A percentile compares a stretch with the other conserved stretches of the same genome.
Evolutionary conservation across 768 basidiomycete genomes (phyloP).

Genomic region (Psilocybe cyanescens): DNA sequence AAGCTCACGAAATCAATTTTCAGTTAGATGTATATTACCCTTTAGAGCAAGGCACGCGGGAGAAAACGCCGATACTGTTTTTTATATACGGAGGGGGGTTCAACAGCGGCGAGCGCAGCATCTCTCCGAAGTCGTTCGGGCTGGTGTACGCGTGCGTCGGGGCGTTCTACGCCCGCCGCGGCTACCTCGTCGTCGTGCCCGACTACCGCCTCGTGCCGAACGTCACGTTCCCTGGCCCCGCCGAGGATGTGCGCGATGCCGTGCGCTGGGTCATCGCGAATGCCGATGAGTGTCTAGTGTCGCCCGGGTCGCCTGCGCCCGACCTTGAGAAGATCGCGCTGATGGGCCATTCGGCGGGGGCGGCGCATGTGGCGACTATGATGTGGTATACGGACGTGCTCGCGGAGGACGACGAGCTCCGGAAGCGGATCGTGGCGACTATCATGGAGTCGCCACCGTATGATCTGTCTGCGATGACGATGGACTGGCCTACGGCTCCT

Average conservation of each 20-base stretch:
- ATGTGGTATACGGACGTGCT: conserved; percentile 42
- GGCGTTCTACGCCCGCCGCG: conserved; percentile 61
- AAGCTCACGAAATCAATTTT: background rate
- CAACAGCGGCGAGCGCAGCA: conserved; percentile 48
- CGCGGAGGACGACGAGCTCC: conserved; percentile 28
- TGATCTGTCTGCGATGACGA: conserved; percentile 31
- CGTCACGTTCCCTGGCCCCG: conserved; percentile 56
- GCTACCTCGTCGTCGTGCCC: conserved; percentile 66
- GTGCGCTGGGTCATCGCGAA: conserved; percentile 54
- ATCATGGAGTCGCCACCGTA: conserved; percentile 53
- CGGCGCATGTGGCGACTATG: conserved; percentile 49
- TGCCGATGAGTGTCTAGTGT: conserved; percentile 28
- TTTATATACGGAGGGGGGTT: conserved; percentile 75
- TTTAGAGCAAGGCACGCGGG: conserved; percentile 22
- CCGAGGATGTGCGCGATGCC: conserved; percentile 64
- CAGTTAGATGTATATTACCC: conserved; percentile 77
- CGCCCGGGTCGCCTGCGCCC: conserved; percentile 33
- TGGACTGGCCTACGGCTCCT: conserved; percentile 26
- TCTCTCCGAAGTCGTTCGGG: conserved; percentile 46
- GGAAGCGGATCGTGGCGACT: conserved; percentile 44
- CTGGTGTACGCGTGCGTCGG: conserved; percentile 62
- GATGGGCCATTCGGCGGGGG: conserved; percentile 68
- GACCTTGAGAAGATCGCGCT: conserved; percentile 49
- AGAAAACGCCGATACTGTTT: conserved; percentile 54
- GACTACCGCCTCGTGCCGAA: conserved; percentile 70